Conservation (phyloP, 768 basidiomycete genomes). For the Gymnopilus junonius region DNA sequence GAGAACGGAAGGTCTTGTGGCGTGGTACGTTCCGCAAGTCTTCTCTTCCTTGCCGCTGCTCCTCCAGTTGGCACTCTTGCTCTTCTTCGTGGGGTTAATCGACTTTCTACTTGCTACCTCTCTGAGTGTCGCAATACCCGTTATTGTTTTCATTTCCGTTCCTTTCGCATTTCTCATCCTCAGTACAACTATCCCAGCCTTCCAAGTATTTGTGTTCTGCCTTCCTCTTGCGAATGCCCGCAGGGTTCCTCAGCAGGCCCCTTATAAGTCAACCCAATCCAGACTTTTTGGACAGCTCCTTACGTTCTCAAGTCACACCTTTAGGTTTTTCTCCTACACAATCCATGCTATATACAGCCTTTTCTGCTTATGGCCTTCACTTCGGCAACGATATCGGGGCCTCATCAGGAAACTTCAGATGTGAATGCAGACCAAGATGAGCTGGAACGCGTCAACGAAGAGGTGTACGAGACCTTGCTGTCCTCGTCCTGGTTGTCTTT, state of each 20-base stretch:
- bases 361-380: neutral
- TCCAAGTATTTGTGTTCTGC: conserved; percentile 16
- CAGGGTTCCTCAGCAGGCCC: neutral
- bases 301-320: neutral
- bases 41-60: conserved; percentile 28
- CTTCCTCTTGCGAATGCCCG: neutral
- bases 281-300: neutral
- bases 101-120: conserved; percentile 27
- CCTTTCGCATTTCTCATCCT: conserved; percentile 20
- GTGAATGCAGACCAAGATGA: no score
- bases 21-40: conserved; percentile 30
- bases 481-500: neutral
- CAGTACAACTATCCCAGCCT: conserved; percentile 27
- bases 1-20: conserved; percentile 27
- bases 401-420: neutral
- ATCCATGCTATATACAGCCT: neutral
- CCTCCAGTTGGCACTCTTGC: conserved; percentile 29
- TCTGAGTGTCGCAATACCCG: conserved; percentile 19
- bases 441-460: neutral
- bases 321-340: neutral
- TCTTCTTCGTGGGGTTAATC: conserved; percentile 31
- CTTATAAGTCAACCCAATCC: conserved; percentile 3
- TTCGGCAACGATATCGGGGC: neutral
- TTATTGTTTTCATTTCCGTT: conserved; percentile 21
- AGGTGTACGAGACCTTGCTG: neutral